phyloP scores from a whole-genome alignment of 2,329 filamentous ascomycete species.

The Xylaria sp. region DNA sequence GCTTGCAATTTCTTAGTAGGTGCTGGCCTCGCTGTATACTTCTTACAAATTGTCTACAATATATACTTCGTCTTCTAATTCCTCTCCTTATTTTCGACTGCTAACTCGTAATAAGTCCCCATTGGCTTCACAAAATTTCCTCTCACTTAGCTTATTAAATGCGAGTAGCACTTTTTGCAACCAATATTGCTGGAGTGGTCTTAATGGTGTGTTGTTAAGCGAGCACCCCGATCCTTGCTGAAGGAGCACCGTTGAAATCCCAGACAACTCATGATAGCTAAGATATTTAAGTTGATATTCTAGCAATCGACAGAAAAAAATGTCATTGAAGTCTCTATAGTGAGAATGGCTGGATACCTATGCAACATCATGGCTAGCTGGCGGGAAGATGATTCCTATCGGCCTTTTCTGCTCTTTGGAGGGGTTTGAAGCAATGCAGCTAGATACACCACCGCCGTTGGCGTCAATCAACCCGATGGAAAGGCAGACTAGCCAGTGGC shows the following conservation, averaged over 20 bases:
- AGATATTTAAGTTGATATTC: background rate
- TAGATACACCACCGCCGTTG: background rate
- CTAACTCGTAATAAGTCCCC: background rate
- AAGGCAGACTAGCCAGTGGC: slow-evolving; percentile 6
- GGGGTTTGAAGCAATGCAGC: background rate
- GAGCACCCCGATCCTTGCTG: background rate
- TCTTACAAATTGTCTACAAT: too few relatives aligned
- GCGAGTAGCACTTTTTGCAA: background rate
- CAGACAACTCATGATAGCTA: background rate
- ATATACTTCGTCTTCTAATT: background rate
- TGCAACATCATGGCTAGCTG: background rate
- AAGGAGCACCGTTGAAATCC: background rate
- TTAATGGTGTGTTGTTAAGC: too few relatives aligned
- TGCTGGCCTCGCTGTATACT: background rate
- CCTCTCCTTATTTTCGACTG: background rate
- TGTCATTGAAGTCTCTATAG: background rate
- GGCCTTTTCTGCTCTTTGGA: background rate
- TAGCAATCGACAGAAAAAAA: background rate
- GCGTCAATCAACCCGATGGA: slow-evolving; percentile 5
- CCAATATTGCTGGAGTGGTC: background rate
- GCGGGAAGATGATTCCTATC: background rate
- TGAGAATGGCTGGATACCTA: slow-evolving; percentile 2
- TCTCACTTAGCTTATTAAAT: background rate
- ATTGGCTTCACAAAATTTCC: background rate
- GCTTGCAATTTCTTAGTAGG: background rate